These are phyloP conservation scores for Aegilops speltoides DNA, from an alignment of 176 grass and related monocot genomes.

Conservation along the genomic window DNA sequence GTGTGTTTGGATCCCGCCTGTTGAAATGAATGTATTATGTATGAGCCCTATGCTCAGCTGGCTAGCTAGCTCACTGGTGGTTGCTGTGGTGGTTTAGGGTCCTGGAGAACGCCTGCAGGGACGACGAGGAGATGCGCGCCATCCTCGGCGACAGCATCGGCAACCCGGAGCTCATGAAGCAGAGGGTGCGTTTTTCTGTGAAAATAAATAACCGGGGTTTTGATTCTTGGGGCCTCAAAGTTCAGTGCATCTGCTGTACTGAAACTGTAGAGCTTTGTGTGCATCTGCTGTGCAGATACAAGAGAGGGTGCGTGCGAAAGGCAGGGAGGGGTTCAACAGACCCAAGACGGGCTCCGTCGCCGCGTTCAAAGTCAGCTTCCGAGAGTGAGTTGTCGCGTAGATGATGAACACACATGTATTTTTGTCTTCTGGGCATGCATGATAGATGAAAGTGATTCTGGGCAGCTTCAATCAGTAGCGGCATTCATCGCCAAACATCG, in stretches of 20 bases:
- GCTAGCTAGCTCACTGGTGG: not conserved
- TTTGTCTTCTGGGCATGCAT: not conserved
- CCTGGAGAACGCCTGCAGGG: constrained; percentile 90
- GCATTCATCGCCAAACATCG: not conserved
- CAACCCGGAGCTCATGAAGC: constrained; percentile 90
- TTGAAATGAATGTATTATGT: not conserved
- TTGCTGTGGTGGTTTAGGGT: constrained; percentile 45
- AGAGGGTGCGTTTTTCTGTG: constrained; percentile 46
- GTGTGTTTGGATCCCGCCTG: not conserved
- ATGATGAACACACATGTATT: not conserved
- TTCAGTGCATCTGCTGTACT: not conserved
- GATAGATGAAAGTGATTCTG: not conserved
- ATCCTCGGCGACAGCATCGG: constrained; percentile 94
- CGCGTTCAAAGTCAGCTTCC: constrained; percentile 89
- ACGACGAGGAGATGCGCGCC: constrained; percentile 74
- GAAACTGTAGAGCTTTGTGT: not conserved
- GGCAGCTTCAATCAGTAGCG: not conserved
- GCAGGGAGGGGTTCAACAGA: constrained; percentile 60
- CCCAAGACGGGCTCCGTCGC: constrained; percentile 76
- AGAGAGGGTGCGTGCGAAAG: constrained; percentile 78
- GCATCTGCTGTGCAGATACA: constrained; percentile 56
- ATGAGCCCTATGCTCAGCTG: not conserved
- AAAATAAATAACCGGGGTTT: not conserved
- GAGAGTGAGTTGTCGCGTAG: constrained; percentile 56
- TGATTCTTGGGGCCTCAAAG: not conserved